Evolutionary conservation across 2,329 filamentous ascomycete genomes (phyloP), one percentile per base, ranked within the genome.

Genomic region (Scedosporium dehoogii): DNA sequence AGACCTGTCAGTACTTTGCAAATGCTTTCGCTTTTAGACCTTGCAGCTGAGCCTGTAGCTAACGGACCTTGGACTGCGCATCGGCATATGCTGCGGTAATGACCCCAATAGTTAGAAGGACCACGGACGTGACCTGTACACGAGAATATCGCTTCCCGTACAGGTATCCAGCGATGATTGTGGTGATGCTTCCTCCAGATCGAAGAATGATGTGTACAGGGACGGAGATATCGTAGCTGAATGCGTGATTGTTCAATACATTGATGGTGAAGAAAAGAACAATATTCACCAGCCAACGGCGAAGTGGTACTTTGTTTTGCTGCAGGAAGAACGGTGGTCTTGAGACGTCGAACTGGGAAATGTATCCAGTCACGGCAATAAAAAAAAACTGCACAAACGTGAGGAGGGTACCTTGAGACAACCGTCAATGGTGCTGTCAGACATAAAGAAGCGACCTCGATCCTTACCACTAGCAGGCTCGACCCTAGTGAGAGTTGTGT

Each of bases 181-280:
- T 97, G 4, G 92, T 96, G 65, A 97, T 96, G 69, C 92, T 96
- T 16, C 94, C 94, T 59, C 93, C 96, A 58, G 92, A 97, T 61
- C 94, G 86, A 33, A 99, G 80, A 67, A 99, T 97, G 69, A 99
- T 99, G 72, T 99, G 94, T 58, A 99, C 86, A 1, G 94, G 94
- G 0, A 99, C 91, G 6, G 92, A 96, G 63, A 99, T 97, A 68
- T 92, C 87, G 76, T 97, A 99, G 65, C 91, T 92, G 74, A 99
- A 99, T 6, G 93, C 94, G 79, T 93, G 93, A 70, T 99, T 99
- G 76, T 99, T 99, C 71, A 99, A 78, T 63, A 97, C 85, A 70
- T 97, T 99, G 75, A 99, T 94, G 65, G 84, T 84, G 73, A 96
- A 94, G 76, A 97, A 97, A 68, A 97, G 84, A 3, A 89, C 78